phyloP scores from a whole-genome alignment of 768 basidiomycete genomes.

The Kwoniella heveanensis region DNA sequence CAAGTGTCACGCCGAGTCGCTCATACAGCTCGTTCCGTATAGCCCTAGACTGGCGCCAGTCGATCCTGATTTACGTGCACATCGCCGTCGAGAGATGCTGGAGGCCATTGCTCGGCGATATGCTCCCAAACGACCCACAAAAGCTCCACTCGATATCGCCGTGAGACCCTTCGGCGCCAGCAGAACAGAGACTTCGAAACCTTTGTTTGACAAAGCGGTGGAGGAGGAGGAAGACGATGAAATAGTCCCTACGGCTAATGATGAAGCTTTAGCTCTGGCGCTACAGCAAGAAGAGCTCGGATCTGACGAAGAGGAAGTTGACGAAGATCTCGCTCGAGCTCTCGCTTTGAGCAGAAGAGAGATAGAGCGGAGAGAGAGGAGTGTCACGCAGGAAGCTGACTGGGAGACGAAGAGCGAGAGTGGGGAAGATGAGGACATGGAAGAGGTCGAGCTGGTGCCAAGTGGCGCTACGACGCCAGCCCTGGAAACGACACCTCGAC shows the following conservation, averaged over 20 bases:
- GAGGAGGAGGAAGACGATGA: slow-evolving; percentile 27
- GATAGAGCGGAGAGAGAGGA: slow-evolving; percentile 21
- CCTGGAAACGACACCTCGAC: not conserved
- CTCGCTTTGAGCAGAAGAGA: slow-evolving; percentile 47
- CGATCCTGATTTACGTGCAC: slow-evolving; percentile 47
- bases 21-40: not conserved
- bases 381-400: slow-evolving; percentile 14
- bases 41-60: slow-evolving; percentile 15
- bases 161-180: slow-evolving; percentile 42
- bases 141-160: slow-evolving; percentile 37
- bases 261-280: slow-evolving; percentile 47
- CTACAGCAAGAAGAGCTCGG: slow-evolving; percentile 58
- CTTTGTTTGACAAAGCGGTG: slow-evolving; percentile 32
- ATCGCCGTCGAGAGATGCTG: slow-evolving; percentile 48
- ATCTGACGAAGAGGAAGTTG: slow-evolving; percentile 76
- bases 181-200: slow-evolving; percentile 28
- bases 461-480: slow-evolving; percentile 30
- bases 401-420: slow-evolving; percentile 2
- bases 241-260: slow-evolving; percentile 42
- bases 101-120: slow-evolving; percentile 51
- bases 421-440: slow-evolving; percentile 31
- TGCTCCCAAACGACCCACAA: slow-evolving; percentile 36
- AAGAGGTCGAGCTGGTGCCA: slow-evolving; percentile 50
- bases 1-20: not conserved
- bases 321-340: slow-evolving; percentile 65